These are phyloP conservation scores for Dictyostelium gargantuum DNA, from an alignment of 208 protist species.

Conservation along the genomic window DNA sequence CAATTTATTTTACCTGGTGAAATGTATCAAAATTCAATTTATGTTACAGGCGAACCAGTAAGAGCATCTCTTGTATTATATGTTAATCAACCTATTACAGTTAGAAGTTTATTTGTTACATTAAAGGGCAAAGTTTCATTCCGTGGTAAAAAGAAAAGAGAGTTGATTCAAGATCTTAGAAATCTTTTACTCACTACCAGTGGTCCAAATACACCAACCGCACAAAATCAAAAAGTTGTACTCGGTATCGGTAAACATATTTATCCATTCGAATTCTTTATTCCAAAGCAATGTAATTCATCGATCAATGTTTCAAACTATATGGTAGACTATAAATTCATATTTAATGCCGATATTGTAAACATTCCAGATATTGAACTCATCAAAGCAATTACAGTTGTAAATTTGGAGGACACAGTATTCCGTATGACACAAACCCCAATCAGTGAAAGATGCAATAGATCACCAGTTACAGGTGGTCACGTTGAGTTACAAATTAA, in stretches of 20 bases:
- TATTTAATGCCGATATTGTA: conserved; percentile 2
- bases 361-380: not conserved
- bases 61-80: not conserved
- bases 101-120: not conserved
- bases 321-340: not conserved
- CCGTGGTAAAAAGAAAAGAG: not conserved
- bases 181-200: not conserved
- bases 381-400: not conserved
- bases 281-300: conserved; percentile 36
- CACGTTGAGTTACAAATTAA: not conserved
- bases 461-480: not conserved
- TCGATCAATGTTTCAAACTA: not conserved
- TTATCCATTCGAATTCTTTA: conserved; percentile 48
- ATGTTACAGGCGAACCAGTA: not conserved
- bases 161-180: not conserved
- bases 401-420: conserved; percentile 32
- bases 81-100: not conserved
- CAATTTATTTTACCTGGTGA: conserved; percentile 4
- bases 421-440: not conserved
- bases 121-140: not conserved
- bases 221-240: not conserved
- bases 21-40: not conserved
- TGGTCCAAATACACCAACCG: not conserved
- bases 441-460: not conserved
- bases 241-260: conserved; percentile 28